Percentiles rank a stretch among this genome's conserved stretches.
These are phyloP conservation scores for Cutaneotrichosporon cavernicola DNA, from an alignment of 1,284 basidiomycete genomes.

Conservation along the genomic window DNA sequence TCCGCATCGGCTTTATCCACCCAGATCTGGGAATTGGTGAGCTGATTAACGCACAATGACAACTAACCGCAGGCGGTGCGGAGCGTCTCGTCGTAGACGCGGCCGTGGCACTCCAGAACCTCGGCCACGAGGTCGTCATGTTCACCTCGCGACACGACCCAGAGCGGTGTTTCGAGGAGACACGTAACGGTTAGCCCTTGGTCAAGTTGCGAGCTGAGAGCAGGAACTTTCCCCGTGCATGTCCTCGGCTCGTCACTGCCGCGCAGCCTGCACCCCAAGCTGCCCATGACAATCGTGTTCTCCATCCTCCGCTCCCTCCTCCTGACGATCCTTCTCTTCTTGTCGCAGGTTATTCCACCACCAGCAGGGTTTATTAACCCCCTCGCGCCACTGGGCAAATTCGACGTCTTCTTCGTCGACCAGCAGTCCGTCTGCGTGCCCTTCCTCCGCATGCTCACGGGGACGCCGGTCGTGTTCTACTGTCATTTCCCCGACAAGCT, in stretches of 20 bases:
- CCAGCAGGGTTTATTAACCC: constrained; percentile 44
- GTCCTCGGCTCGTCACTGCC: constrained; percentile 75
- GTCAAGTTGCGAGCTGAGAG: background rate
- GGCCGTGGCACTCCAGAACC: constrained; percentile 76
- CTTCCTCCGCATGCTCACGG: constrained; percentile 66
- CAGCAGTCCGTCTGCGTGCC: constrained; percentile 91
- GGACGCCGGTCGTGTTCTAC: constrained; percentile 87
- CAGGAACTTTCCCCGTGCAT: constrained; percentile 82
- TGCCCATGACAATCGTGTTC: constrained; percentile 73
- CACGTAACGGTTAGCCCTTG: constrained; percentile 66
- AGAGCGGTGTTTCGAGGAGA: constrained; percentile 83
- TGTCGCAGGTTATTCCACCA: constrained; percentile 49
- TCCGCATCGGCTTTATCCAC: constrained; percentile 80
- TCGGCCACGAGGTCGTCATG: constrained; percentile 84
- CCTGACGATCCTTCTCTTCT: constrained; percentile 66
- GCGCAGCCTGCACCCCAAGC: constrained; percentile 68
- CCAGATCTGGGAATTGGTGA: constrained; percentile 92
- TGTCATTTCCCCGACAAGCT: constrained; percentile 97
- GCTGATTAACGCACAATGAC: constrained; percentile 31
- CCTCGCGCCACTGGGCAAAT: constrained; percentile 45
- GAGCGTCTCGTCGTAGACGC: constrained; percentile 96
- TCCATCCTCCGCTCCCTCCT: constrained; percentile 86
- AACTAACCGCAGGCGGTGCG: constrained; percentile 69
- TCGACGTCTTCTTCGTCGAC: constrained; percentile 92
- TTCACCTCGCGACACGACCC: constrained; percentile 93